Evolutionary conservation across 1,284 basidiomycete genomes (phyloP), one percentile per base, ranked within the genome.

Genomic region (Moesziomyces antarcticus): DNA sequence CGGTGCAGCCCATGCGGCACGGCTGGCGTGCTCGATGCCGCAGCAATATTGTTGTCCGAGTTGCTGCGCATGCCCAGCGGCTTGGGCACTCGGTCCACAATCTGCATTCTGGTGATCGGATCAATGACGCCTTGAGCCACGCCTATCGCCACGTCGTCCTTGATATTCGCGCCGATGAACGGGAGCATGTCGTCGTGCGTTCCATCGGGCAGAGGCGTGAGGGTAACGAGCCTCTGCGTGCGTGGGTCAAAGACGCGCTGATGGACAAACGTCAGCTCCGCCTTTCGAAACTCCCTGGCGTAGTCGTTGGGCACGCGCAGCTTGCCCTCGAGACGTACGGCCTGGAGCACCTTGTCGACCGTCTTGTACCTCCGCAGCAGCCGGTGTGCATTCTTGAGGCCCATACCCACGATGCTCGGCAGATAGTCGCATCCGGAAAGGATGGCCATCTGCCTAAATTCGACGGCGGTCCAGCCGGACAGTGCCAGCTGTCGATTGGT

Each of bases 391-490:
- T 93, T 98, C 87, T 97, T 98, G 42, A 86, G 74, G 9, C 86
- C 86, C 66, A 86, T 78, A 2, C 85, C 85, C 7, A 69, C 78
- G 76, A 76, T 85, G 72, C 78, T 86, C 6, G 76, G 77, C 35
- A 83, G 88, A 84, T 99, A 99, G 84, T 99, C 97, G 84, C 97
- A 99, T 3, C 97, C 97, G 59, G 93, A 93, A 43, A 99, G 88
- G 83, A 99, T 98, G 22, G 95, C 92, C 94, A 97, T 97, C 40
- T 91, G 88, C 24, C 97, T 89, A 82, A 99, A 97, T 84, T 97
- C 92, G 7, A 87, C 86, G 78, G 94, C 91, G 11, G 91, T 90
- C 95, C 96, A 99, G 18, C 93, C 92, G 42, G 89, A 85, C 65
- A 99, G 89, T 13, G 92, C 91, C 73, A 94, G 89, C 40, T 90